These are phyloP conservation scores for Cryoendolithus antarcticus DNA, from an alignment of 2,329 filamentous ascomycete genomes.

Conservation along the genomic window DNA sequence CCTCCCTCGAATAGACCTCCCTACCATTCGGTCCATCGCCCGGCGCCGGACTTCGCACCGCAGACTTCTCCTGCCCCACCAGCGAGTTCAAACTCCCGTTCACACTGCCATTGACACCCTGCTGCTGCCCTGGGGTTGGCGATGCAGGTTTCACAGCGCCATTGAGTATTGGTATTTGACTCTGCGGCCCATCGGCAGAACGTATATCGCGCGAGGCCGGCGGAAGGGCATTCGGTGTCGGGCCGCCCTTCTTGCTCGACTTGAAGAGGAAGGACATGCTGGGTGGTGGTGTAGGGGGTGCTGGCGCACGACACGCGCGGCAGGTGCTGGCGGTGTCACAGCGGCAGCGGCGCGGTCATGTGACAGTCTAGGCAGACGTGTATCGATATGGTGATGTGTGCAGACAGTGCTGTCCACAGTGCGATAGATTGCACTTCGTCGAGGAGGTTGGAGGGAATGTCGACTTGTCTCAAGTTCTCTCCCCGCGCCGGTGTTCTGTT, in stretches of 20 bases:
- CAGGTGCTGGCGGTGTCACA: constrained; percentile 3
- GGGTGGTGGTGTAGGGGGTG: constrained; percentile 2
- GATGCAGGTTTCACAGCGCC: constrained; percentile 23
- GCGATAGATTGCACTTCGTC: too few species aligned
- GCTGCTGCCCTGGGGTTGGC: constrained; percentile 47
- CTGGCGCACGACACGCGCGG: constrained; percentile 2
- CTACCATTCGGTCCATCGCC: not conserved
- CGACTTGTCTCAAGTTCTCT: too few species aligned
- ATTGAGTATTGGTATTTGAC: constrained; percentile 36
- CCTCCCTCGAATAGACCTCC: not conserved
- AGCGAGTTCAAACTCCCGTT: constrained; percentile 32
- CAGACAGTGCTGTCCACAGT: too few species aligned
- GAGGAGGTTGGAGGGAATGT: too few species aligned
- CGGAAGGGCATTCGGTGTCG: constrained; percentile 31
- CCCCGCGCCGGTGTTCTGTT: too few species aligned
- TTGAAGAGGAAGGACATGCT: constrained; percentile 43
- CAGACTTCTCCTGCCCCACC: constrained; percentile 8
- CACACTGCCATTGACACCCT: constrained; percentile 51
- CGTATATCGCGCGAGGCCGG: constrained; percentile 44
- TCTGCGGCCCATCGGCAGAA: constrained; percentile 39
- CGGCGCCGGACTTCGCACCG: constrained; percentile 5
- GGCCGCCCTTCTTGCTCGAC: constrained; percentile 27
- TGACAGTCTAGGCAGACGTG: too few species aligned
- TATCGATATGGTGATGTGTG: too few species aligned
- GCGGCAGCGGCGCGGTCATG: constrained; percentile 3